These are phyloP conservation scores for Penicillium sp. DNA, from an alignment of 2,329 filamentous ascomycete species.

Conservation along the genomic window DNA sequence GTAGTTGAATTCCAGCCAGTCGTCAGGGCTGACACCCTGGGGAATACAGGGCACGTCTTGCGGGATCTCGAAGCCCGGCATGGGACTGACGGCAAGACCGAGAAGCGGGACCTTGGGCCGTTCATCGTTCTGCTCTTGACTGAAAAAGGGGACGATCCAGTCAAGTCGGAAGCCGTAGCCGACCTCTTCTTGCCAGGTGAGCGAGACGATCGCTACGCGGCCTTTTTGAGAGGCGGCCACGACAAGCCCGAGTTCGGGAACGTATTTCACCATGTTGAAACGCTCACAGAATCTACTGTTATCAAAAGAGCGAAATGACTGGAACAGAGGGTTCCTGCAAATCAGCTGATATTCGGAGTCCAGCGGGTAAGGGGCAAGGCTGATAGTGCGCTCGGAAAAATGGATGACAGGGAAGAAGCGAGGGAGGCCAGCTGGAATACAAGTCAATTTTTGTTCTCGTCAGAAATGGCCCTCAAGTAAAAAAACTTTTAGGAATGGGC, in stretches of 20 bases:
- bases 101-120: slow-evolving; percentile 47
- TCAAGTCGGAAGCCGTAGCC: slow-evolving; percentile 52
- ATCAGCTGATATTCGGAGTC: slow-evolving; percentile 30
- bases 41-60: slow-evolving; percentile 36
- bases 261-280: slow-evolving; percentile 55
- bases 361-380: slow-evolving; percentile 34
- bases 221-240: slow-evolving; percentile 56
- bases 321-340: slow-evolving; percentile 28
- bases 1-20: slow-evolving; percentile 20
- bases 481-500: not conserved
- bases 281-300: slow-evolving; percentile 42
- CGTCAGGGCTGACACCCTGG: slow-evolving; percentile 15
- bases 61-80: slow-evolving; percentile 49
- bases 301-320: slow-evolving; percentile 25
- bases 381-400: slow-evolving; percentile 40
- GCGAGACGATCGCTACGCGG: slow-evolving; percentile 51
- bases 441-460: not conserved
- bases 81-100: slow-evolving; percentile 54
- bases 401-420: slow-evolving; percentile 40
- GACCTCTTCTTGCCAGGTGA: slow-evolving; percentile 42
- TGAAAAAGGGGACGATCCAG: slow-evolving; percentile 51
- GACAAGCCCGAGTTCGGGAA: slow-evolving; percentile 57
- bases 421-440: slow-evolving; percentile 17
- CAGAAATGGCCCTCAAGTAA: not conserved
- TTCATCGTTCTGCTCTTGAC: slow-evolving; percentile 45